phyloP scores from a whole-genome alignment of 805 yeast genomes.

The Ogataea neopini region DNA sequence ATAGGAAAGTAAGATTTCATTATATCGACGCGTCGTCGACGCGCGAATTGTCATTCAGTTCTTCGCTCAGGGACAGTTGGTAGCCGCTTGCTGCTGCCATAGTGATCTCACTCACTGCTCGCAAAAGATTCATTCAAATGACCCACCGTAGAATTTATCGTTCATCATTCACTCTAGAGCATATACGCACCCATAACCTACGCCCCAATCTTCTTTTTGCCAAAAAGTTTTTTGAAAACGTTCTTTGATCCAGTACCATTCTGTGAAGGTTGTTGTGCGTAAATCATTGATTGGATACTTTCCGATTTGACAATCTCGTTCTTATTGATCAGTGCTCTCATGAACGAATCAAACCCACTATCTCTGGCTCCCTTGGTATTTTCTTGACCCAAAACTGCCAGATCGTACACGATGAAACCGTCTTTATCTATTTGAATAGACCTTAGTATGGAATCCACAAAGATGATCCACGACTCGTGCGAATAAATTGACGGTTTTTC shows the following conservation, averaged over 20 bases:
- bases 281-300: constrained; percentile 22
- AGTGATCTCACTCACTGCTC: too few relatives aligned
- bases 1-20: too few relatives aligned
- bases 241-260: constrained; percentile 15
- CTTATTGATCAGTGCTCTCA: constrained; percentile 13
- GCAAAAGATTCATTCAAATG: too few relatives aligned
- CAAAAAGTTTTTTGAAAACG: constrained; percentile 26
- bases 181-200: too few relatives aligned
- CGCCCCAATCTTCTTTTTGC: constrained; percentile 11
- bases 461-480: constrained; percentile 23
- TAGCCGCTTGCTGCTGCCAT: too few relatives aligned
- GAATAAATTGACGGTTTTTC: constrained; percentile 28
- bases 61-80: too few relatives aligned
- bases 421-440: constrained; percentile 19
- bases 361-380: background rate
- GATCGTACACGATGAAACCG: constrained; percentile 22
- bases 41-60: too few relatives aligned
- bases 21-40: too few relatives aligned
- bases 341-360: constrained; percentile 18
- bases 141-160: too few relatives aligned
- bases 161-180: too few relatives aligned
- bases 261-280: constrained; percentile 2
- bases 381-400: constrained; percentile 6
- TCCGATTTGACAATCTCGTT: constrained; percentile 18
- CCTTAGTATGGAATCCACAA: constrained; percentile 18